Evolutionary conservation across 2,329 filamentous ascomycete species (phyloP).

Genomic region (Penicillium sp.): DNA sequence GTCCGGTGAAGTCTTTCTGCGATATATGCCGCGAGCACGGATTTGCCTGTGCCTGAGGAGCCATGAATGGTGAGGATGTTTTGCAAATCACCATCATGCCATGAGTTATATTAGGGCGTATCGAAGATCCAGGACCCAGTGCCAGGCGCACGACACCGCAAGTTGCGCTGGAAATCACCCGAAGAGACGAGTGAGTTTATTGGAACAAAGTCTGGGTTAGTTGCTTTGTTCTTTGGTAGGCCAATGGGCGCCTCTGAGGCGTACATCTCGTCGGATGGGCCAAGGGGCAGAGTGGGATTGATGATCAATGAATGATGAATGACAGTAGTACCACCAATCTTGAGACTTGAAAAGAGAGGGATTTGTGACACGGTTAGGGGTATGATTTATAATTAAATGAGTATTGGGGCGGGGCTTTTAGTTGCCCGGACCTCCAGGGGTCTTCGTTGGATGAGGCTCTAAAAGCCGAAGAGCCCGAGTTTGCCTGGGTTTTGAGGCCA

Average conservation of each 20-base stretch:
- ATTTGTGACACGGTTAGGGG: not conserved
- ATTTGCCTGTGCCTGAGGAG: slow-evolving; percentile 7
- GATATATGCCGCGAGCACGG: slow-evolving; percentile 4
- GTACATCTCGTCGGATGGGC: not conserved
- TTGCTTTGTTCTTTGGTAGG: slow-evolving; percentile 5
- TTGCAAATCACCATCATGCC: not conserved
- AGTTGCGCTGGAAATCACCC: not conserved
- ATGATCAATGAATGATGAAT: not conserved
- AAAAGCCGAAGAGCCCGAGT: not conserved
- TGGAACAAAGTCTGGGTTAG: not conserved
- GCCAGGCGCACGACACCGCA: not conserved
- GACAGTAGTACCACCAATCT: not conserved
- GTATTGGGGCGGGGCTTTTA: no score
- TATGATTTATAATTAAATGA: not conserved
- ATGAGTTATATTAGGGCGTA: slow-evolving; percentile 6
- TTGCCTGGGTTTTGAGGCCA: not conserved
- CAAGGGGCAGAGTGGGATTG: not conserved
- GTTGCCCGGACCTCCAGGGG: not conserved
- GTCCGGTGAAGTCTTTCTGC: not conserved
- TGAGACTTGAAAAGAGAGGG: not conserved
- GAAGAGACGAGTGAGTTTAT: not conserved
- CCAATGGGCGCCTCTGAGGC: not conserved
- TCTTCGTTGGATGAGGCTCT: not conserved
- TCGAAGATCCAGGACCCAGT: slow-evolving; percentile 7
- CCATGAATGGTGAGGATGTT: not conserved